These are phyloP conservation scores for Misopates orontium DNA, from an alignment of 257 asterid genomes.

Conservation along the genomic window DNA sequence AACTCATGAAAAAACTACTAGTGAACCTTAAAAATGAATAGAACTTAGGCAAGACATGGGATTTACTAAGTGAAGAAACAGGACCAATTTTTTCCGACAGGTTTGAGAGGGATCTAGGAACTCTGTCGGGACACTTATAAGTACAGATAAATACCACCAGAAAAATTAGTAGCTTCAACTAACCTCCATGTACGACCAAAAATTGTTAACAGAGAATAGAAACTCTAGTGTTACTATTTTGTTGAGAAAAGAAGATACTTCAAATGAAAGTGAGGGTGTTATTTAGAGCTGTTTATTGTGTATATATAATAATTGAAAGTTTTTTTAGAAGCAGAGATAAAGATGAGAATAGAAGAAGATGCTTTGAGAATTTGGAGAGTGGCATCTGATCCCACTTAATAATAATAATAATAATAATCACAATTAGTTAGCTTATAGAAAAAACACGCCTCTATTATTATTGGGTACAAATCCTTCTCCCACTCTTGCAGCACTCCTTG, in stretches of 20 bases:
- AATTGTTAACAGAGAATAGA: too few relatives aligned
- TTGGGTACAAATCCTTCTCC: conserved; percentile 41
- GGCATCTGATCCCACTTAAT: conserved; percentile 45
- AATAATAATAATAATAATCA: too few relatives aligned
- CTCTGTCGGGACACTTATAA: background rate
- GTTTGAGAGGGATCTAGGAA: too few relatives aligned
- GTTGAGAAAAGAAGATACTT: conserved; percentile 17
- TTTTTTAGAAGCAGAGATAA: background rate
- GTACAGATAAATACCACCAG: too few relatives aligned
- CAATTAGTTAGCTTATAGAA: conserved; percentile 29
- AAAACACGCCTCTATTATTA: conserved; percentile 32
- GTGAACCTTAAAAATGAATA: too few relatives aligned
- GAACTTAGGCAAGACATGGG: too few relatives aligned
- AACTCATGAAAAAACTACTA: background rate
- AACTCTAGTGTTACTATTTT: background rate
- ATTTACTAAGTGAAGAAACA: too few relatives aligned
- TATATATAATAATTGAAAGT: too few relatives aligned
- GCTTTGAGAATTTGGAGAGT: conserved; percentile 37
- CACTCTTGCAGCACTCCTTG: conserved; percentile 27
- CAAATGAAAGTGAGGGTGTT: conserved; percentile 12
- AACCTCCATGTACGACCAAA: too few relatives aligned
- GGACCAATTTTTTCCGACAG: too few relatives aligned
- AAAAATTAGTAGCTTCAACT: too few relatives aligned
- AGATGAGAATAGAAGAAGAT: background rate
- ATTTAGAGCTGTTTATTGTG: too few relatives aligned